A percentile compares a stretch with the other conserved stretches of the same genome.
phyloP scores from a whole-genome alignment of 225 moss, liverwort and hornwort species.

The Sphagnum tenellum region DNA sequence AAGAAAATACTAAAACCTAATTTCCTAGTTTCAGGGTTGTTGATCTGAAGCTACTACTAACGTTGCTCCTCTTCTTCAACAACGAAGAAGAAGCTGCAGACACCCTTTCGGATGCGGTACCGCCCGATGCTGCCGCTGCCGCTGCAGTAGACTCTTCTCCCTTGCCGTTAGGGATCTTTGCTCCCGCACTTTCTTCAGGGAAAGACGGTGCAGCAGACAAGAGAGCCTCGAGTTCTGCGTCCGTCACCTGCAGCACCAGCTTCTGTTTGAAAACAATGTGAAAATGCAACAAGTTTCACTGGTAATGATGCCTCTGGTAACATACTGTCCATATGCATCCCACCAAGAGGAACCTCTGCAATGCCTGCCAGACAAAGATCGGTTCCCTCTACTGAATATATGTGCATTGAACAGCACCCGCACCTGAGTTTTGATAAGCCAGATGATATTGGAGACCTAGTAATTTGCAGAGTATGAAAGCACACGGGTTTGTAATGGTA shows the following conservation, averaged over 20 bases:
- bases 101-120: no score
- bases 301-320: constrained; percentile 68
- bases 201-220: constrained; percentile 20
- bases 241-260: constrained; percentile 84
- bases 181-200: constrained; percentile 8
- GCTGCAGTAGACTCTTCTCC: no score
- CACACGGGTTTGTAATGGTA: no score
- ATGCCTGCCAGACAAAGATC: constrained; percentile 97
- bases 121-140: no score
- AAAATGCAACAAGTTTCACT: constrained; percentile 78
- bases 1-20: no score
- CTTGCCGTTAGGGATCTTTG: not conserved
- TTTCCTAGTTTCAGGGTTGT: no score
- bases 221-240: constrained; percentile 21
- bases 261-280: constrained; percentile 98
- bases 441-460: no score
- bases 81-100: no score
- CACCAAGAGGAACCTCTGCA: constrained; percentile 86
- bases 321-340: constrained; percentile 83
- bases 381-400: constrained; percentile 89
- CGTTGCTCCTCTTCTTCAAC: no score
- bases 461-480: no score
- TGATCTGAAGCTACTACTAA: no score
- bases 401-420: constrained; percentile 24
- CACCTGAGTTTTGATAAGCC: no score